These are phyloP conservation scores for Trichomonas tenax DNA, from an alignment of 208 protist species.

Conservation along the genomic window DNA sequence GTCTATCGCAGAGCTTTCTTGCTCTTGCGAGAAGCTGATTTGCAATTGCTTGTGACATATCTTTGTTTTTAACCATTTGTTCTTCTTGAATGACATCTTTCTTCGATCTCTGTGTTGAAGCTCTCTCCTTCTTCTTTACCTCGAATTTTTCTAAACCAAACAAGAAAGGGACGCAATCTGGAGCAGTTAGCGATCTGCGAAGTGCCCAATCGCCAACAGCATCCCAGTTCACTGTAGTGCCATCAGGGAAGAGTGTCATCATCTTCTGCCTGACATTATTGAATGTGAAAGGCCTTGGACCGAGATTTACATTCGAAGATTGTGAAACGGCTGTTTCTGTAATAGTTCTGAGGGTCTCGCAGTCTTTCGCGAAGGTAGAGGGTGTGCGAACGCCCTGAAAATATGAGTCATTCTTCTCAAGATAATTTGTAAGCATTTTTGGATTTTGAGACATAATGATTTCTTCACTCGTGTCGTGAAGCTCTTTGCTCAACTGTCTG, in stretches of 20 bases:
- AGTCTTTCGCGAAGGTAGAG: neutral
- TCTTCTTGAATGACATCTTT: neutral
- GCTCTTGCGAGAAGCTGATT: neutral
- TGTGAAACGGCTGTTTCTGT: neutral
- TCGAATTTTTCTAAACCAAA: slow-evolving; percentile 8
- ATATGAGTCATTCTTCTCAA: neutral
- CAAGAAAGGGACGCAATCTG: neutral
- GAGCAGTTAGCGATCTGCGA: neutral
- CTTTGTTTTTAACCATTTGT: neutral
- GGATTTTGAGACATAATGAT: neutral
- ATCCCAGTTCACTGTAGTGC: neutral
- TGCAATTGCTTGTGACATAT: neutral
- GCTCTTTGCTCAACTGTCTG: neutral
- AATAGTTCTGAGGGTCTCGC: neutral
- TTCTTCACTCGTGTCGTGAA: neutral
- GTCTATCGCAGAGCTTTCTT: neutral
- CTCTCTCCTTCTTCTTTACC: neutral
- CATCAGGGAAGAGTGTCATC: neutral
- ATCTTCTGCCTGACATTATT: neutral
- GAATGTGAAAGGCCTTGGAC: neutral
- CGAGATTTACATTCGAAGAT: neutral
- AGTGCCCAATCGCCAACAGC: neutral
- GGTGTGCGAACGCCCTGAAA: neutral
- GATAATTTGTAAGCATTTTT: neutral
- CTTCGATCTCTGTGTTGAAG: neutral